Evolutionary conservation across 106 monocot genomes (phyloP).

Genomic region (Dactylorhiza incarnata): DNA sequence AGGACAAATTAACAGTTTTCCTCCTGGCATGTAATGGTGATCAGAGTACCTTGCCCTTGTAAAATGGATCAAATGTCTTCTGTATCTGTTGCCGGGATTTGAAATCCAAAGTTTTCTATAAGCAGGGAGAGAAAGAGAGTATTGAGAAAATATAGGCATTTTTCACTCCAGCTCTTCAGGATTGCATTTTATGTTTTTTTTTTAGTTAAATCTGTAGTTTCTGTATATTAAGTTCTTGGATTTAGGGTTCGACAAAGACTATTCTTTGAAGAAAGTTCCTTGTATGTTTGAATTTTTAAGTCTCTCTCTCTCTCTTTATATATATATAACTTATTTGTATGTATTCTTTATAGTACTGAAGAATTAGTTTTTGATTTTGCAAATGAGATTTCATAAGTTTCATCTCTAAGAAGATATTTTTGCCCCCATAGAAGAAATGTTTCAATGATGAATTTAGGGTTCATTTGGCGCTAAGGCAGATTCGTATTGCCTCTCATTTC

Average conservation of each 20-base stretch:
- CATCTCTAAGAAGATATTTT: no score
- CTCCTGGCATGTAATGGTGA: constrained; percentile 51
- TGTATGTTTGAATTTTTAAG: background rate
- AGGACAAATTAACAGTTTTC: constrained; percentile 91
- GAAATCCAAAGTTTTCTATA: background rate
- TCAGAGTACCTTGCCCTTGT: background rate
- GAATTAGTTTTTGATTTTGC: no score
- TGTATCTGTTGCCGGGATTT: background rate
- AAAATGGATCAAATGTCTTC: background rate
- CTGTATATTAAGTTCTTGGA: background rate
- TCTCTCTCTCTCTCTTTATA: background rate
- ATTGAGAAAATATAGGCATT: background rate
- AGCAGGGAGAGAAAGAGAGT: background rate
- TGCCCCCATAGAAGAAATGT: no score
- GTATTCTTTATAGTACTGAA: no score
- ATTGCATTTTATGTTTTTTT: background rate
- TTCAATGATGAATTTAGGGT: no score
- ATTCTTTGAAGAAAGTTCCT: background rate
- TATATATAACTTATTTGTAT: no score
- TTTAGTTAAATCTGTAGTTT: background rate
- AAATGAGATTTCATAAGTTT: no score
- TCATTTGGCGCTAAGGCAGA: no score
- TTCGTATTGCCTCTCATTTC: no score
- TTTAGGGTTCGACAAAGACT: background rate
- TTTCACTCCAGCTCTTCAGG: background rate